phyloP scores from a whole-genome alignment of 805 yeast genomes.

The Lipomyces oligophaga region DNA sequence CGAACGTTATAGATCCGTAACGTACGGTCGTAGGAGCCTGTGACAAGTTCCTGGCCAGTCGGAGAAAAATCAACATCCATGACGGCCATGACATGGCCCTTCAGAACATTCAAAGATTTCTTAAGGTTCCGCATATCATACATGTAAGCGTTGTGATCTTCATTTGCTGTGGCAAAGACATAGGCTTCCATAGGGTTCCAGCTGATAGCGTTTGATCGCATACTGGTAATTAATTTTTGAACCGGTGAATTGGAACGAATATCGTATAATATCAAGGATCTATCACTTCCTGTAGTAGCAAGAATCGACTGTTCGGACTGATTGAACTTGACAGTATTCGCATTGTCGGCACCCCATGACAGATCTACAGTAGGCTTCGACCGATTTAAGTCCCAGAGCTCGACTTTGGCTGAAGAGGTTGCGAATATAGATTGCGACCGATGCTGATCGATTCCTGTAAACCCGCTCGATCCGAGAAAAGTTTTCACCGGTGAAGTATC shows the following conservation, averaged over 20 bases:
- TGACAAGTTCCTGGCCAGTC: slow-evolving; percentile 92
- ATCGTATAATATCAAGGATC: slow-evolving; percentile 86
- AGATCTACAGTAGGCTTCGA: slow-evolving; percentile 71
- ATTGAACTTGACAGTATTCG: slow-evolving; percentile 78
- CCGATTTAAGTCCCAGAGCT: slow-evolving; percentile 87
- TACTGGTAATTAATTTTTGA: slow-evolving; percentile 77
- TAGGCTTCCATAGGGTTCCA: slow-evolving; percentile 99
- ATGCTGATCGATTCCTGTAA: slow-evolving; percentile 84
- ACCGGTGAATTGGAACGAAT: slow-evolving; percentile 86
- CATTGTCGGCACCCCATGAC: slow-evolving; percentile 96
- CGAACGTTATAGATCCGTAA: slow-evolving; percentile 69
- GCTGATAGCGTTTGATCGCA: slow-evolving; percentile 79
- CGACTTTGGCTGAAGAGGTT: slow-evolving; percentile 86
- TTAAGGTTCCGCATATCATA: slow-evolving; percentile 95
- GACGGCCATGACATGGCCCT: slow-evolving; percentile 95
- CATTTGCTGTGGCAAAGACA: slow-evolving; percentile 85
- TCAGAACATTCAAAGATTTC: slow-evolving; percentile 75
- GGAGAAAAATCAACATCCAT: slow-evolving; percentile 94
- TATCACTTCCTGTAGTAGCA: slow-evolving; percentile 88
- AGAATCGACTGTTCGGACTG: slow-evolving; percentile 82
- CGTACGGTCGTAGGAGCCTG: slow-evolving; percentile 94
- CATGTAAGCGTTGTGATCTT: slow-evolving; percentile 88
- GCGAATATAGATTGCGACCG: slow-evolving; percentile 68
- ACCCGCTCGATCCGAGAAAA: slow-evolving; percentile 76
- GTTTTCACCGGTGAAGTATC: slow-evolving; percentile 62